phyloP scores from a whole-genome alignment of 2,329 filamentous ascomycete species.

The Karstenula rhodostoma region DNA sequence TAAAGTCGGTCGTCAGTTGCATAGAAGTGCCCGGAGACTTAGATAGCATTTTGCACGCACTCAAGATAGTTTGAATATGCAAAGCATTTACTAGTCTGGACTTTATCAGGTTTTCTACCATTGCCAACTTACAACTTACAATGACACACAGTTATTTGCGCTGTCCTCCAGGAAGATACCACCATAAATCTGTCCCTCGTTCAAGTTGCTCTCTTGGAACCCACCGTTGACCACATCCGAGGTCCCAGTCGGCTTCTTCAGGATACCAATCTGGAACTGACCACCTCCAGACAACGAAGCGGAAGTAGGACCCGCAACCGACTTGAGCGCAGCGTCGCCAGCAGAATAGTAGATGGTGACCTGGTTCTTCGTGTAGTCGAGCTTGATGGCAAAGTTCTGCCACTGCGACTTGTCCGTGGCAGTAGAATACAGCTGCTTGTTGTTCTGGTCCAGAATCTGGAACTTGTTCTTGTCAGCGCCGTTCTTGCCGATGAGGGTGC shows the following conservation, averaged over 20 bases:
- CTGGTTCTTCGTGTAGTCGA: slow-evolving; percentile 66
- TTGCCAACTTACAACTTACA: slow-evolving; percentile 23
- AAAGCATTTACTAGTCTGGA: neutral
- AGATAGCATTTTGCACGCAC: neutral
- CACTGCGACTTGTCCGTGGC: slow-evolving; percentile 61
- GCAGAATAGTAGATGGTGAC: slow-evolving; percentile 66
- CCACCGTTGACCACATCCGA: slow-evolving; percentile 50
- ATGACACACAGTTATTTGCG: slow-evolving; percentile 42
- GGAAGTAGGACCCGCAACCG: slow-evolving; percentile 55
- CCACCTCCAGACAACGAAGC: slow-evolving; percentile 66
- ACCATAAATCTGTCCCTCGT: slow-evolving; percentile 51
- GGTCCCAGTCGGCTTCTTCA: slow-evolving; percentile 66
- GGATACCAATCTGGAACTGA: slow-evolving; percentile 68
- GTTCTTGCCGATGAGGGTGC: slow-evolving; percentile 56
- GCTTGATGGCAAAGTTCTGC: slow-evolving; percentile 69
- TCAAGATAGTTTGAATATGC: neutral
- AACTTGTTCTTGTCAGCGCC: slow-evolving; percentile 56
- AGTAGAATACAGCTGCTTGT: slow-evolving; percentile 57
- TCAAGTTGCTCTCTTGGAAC: slow-evolving; percentile 44
- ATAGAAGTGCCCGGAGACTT: neutral
- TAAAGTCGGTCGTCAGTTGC: neutral
- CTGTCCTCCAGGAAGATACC: slow-evolving; percentile 51
- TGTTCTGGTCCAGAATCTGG: slow-evolving; percentile 49
- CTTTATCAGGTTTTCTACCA: neutral
- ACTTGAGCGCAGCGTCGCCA: slow-evolving; percentile 55